A percentile compares a stretch with the other conserved stretches of the same genome.
Conservation (phyloP, 176 grass and related monocot species). For the Avena atlantica region DNA sequence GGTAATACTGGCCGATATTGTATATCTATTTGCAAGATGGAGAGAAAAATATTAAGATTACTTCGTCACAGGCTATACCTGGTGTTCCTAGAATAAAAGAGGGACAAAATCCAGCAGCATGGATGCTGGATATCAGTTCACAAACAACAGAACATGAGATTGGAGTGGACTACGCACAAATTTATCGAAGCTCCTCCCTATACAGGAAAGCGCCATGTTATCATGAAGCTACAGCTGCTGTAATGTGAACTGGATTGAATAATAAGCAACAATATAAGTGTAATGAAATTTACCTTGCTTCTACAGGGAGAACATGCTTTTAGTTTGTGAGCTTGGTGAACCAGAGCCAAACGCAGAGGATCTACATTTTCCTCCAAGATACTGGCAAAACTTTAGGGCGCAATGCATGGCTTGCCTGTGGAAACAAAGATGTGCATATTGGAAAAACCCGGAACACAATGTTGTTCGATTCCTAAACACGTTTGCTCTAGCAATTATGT, state of each 20-base stretch:
- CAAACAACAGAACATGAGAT: constrained; percentile 63
- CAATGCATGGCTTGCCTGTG: constrained; percentile 63
- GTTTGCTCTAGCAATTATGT: constrained; percentile 45
- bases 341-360: constrained; percentile 50
- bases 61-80: constrained; percentile 63
- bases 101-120: constrained; percentile 79
- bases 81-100: constrained; percentile 70
- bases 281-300: constrained; percentile 7
- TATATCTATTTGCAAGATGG: neutral
- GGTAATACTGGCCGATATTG: constrained; percentile 53
- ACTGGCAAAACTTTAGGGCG: constrained; percentile 48
- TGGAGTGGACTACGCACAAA: constrained; percentile 63
- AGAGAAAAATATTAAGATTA: constrained; percentile 8
- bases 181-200: constrained; percentile 61
- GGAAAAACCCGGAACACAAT: constrained; percentile 73
- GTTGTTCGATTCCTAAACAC: constrained; percentile 59
- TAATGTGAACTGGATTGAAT: neutral
- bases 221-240: neutral
- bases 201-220: constrained; percentile 49
- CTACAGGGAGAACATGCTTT: constrained; percentile 64
- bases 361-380: constrained; percentile 54
- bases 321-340: constrained; percentile 57
- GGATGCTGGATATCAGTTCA: constrained; percentile 83
- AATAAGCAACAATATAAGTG: neutral
- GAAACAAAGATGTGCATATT: constrained; percentile 63